Conservation (phyloP, 352 stramenopile species). For the Pythium brachiatum region DNA sequence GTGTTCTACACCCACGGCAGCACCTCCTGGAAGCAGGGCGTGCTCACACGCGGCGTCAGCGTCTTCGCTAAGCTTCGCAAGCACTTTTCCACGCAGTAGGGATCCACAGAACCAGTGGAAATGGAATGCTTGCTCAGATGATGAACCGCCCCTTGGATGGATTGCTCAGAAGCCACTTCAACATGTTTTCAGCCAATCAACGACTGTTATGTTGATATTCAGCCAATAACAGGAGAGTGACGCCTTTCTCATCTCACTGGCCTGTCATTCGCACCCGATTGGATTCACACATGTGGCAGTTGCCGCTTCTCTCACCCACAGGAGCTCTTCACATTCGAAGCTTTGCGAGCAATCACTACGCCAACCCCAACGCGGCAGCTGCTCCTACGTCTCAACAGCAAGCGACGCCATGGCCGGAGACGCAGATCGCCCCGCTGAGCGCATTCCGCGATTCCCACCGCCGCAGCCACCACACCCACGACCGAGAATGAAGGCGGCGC, state of each 20-base stretch:
- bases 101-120: too few relatives aligned
- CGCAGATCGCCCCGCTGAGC: neutral
- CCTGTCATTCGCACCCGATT: neutral
- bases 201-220: neutral
- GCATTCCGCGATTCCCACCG: neutral
- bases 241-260: neutral
- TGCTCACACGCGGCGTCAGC: conserved; percentile 44
- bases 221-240: neutral
- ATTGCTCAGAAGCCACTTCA: neutral
- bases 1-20: conserved; percentile 80
- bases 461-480: neutral
- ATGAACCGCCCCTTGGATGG: neutral
- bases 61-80: conserved; percentile 48
- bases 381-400: too few relatives aligned
- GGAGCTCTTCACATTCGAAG: neutral
- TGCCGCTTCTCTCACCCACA: neutral
- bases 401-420: neutral
- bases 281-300: neutral
- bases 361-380: neutral
- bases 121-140: too few relatives aligned
- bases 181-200: neutral
- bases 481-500: neutral
- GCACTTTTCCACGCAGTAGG: neutral
- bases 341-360: neutral
- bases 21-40: conserved; percentile 52